Percentiles rank a stretch among this genome's conserved stretches.
Evolutionary conservation across 148 eudicot genomes (phyloP).

Genomic region (Beta vulgaris): DNA sequence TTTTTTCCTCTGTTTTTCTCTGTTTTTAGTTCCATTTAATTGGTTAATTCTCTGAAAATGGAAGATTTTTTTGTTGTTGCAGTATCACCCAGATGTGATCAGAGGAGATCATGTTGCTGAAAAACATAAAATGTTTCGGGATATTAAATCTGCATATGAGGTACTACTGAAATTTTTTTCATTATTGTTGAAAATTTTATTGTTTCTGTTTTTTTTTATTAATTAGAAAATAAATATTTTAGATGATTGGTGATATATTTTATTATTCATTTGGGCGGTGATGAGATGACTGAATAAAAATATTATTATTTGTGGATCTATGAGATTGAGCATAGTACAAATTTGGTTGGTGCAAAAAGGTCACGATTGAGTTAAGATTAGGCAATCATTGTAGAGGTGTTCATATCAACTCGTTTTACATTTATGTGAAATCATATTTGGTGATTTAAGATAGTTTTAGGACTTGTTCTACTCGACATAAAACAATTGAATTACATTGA

Average conservation of each 20-base stretch:
- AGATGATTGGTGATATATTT: background rate
- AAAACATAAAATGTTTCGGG: slow-evolving; percentile 32
- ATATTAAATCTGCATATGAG: slow-evolving; percentile 51
- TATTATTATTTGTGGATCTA: no score
- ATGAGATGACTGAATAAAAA: no score
- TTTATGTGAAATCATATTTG: no score
- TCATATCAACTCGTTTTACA: no score
- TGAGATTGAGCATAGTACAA: no score
- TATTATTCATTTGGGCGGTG: background rate
- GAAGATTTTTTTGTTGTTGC: background rate
- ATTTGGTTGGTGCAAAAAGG: background rate
- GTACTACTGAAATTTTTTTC: slow-evolving; percentile 8
- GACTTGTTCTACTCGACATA: no score
- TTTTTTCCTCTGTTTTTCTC: background rate
- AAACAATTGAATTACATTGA: no score
- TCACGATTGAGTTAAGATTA: no score
- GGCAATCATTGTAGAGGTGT: no score
- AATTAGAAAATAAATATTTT: background rate
- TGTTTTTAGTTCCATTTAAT: background rate
- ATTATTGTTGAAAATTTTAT: background rate
- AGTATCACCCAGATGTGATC: slow-evolving; percentile 53
- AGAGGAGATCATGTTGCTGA: slow-evolving; percentile 32
- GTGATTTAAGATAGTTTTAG: no score
- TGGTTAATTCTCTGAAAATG: background rate
- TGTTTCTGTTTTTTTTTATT: background rate